Conservation (phyloP, 768 basidiomycete species). For the Amanita rubescens region DNA sequence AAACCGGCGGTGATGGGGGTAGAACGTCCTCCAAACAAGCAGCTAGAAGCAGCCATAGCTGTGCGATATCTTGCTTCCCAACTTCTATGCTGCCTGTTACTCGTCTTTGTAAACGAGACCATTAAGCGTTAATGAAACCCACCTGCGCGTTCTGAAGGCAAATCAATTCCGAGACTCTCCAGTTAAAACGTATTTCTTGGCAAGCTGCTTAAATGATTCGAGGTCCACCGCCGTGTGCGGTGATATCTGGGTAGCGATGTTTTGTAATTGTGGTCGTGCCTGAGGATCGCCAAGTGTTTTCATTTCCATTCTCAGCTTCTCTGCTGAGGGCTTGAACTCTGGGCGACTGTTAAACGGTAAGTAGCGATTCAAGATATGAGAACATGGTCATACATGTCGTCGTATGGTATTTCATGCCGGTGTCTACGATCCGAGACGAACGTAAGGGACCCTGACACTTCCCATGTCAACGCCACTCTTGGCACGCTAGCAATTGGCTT, state of each 20-base stretch:
- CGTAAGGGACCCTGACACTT: slow-evolving; percentile 51
- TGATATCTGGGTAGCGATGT: slow-evolving; percentile 43
- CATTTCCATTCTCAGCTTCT: slow-evolving; percentile 27
- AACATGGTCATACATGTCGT: slow-evolving; percentile 55
- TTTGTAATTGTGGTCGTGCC: slow-evolving; percentile 46
- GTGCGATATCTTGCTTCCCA: slow-evolving; percentile 48
- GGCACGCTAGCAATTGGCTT: slow-evolving; percentile 65
- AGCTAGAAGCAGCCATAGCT: slow-evolving; percentile 60
- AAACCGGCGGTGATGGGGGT: slow-evolving; percentile 25
- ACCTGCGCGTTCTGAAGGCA: slow-evolving; percentile 59
- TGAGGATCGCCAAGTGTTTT: slow-evolving; percentile 58
- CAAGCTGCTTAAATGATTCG: slow-evolving; percentile 51
- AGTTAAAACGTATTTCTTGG: slow-evolving; percentile 52
- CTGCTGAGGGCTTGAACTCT: slow-evolving; percentile 23
- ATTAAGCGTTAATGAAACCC: slow-evolving; percentile 5
- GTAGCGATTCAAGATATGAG: slow-evolving; percentile 1
- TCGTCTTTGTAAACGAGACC: not conserved
- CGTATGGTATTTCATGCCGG: slow-evolving; percentile 67
- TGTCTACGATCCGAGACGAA: slow-evolving; percentile 54
- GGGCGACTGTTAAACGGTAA: slow-evolving; percentile 27
- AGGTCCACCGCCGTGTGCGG: slow-evolving; percentile 31
- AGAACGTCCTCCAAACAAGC: slow-evolving; percentile 46
- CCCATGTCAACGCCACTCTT: slow-evolving; percentile 60
- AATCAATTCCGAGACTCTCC: slow-evolving; percentile 35
- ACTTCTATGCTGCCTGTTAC: slow-evolving; percentile 50